Evolutionary conservation across 192 early-diverging fungal genomes (phyloP).

Genomic region (Backusella westeae): DNA sequence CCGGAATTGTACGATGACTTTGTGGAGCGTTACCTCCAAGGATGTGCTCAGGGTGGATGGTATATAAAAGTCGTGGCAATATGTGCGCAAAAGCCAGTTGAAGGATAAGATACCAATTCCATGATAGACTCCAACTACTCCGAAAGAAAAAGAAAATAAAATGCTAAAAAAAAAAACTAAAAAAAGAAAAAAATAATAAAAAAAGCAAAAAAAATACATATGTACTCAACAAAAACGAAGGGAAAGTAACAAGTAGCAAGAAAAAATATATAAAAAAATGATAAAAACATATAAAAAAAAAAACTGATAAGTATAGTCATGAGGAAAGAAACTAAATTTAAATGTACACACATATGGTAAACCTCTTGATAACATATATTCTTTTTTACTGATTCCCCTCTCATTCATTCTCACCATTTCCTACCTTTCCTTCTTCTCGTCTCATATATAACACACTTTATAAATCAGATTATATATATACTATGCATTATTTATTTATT

Average conservation of each 20-base stretch:
- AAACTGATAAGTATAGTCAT: neutral
- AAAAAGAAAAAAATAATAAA: neutral
- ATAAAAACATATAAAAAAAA: neutral
- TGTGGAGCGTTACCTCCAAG: slow-evolving; percentile 18
- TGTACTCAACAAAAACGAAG: too few relatives aligned
- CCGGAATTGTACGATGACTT: slow-evolving; percentile 8
- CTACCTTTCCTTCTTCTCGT: neutral
- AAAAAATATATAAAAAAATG: neutral
- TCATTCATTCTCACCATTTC: neutral
- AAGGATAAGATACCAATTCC: neutral
- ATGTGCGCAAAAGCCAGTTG: slow-evolving; percentile 16
- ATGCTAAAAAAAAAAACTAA: neutral
- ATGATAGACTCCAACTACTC: neutral
- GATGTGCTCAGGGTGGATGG: neutral
- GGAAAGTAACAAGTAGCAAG: neutral
- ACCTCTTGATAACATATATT: neutral
- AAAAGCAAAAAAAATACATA: neutral
- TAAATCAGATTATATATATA: neutral
- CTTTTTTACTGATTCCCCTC: neutral
- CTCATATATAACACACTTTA: neutral
- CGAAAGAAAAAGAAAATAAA: neutral
- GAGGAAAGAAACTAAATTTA: neutral
- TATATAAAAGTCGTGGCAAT: slow-evolving; percentile 1
- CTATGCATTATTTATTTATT: neutral
- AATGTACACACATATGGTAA: neutral